Conservation (phyloP, 1,139 yeast genomes). For the Pichia cactophila region DNA sequence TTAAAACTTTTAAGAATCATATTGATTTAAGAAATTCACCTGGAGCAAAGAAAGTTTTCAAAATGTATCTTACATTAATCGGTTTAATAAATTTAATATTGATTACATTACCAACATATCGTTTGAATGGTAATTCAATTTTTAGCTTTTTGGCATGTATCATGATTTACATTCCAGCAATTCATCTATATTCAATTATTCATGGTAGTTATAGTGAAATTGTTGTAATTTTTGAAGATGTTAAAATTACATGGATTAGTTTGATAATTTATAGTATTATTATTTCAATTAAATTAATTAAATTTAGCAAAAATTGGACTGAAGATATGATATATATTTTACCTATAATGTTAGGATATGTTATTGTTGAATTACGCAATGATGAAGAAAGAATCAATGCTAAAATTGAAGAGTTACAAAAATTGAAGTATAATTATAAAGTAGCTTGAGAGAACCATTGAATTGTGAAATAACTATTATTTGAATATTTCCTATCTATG, state of each 20-base stretch:
- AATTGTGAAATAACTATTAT: slow-evolving; percentile 2
- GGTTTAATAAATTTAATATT: slow-evolving; percentile 19
- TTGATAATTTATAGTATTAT: background rate
- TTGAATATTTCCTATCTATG: background rate
- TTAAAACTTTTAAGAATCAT: slow-evolving; percentile 12
- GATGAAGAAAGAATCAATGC: slow-evolving; percentile 16
- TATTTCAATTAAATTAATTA: background rate
- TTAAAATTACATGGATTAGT: background rate
- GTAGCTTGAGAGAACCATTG: slow-evolving; percentile 18
- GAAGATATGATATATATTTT: slow-evolving; percentile 16
- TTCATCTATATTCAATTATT: slow-evolving; percentile 13
- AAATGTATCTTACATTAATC: slow-evolving; percentile 13
- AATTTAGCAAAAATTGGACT: background rate
- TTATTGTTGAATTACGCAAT: slow-evolving; percentile 14
- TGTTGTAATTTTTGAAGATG: background rate
- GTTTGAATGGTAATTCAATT: slow-evolving; percentile 17
- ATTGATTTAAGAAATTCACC: slow-evolving; percentile 1
- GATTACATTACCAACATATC: slow-evolving; percentile 21
- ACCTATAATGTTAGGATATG: slow-evolving; percentile 20
- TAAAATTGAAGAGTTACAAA: slow-evolving; percentile 18
- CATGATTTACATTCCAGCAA: slow-evolving; percentile 9
- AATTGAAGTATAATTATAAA: slow-evolving; percentile 22
- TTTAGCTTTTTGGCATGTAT: slow-evolving; percentile 21
- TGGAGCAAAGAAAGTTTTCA: slow-evolving; percentile 7
- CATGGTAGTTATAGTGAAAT: slow-evolving; percentile 7